These are phyloP conservation scores for Deakozyma indianensis DNA, from an alignment of 805 yeast genomes.

Conservation along the genomic window DNA sequence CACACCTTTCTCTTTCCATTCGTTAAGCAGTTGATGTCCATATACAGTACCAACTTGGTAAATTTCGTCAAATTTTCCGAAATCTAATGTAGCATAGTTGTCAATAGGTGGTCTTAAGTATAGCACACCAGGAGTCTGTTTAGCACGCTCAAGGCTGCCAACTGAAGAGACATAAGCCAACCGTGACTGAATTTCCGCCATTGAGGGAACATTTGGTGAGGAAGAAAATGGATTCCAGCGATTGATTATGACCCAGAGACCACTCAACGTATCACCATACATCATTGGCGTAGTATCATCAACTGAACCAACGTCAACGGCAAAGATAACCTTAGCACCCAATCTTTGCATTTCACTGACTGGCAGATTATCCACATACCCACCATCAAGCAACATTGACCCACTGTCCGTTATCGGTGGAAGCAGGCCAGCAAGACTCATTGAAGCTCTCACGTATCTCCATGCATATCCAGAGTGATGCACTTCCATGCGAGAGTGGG, in stretches of 20 bases:
- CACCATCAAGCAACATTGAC: constrained; percentile 89
- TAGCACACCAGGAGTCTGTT: constrained; percentile 66
- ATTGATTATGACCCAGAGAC: constrained; percentile 79
- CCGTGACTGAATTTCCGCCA: constrained; percentile 90
- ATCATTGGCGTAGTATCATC: constrained; percentile 83
- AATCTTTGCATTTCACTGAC: constrained; percentile 77
- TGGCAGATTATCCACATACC: constrained; percentile 86
- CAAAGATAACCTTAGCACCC: constrained; percentile 78
- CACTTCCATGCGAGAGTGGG: constrained; percentile 89
- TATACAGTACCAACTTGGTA: constrained; percentile 66
- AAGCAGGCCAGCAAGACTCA: constrained; percentile 87
- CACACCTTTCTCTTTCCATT: constrained; percentile 36
- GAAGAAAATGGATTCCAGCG: constrained; percentile 81
- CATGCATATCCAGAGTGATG: constrained; percentile 89
- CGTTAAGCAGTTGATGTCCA: constrained; percentile 43
- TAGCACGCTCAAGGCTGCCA: constrained; percentile 80
- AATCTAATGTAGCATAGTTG: constrained; percentile 79
- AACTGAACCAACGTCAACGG: constrained; percentile 90
- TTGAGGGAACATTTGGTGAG: constrained; percentile 79
- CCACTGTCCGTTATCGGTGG: constrained; percentile 83
- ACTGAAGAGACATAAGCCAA: constrained; percentile 92
- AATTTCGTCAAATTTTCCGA: constrained; percentile 83
- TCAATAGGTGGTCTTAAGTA: constrained; percentile 93
- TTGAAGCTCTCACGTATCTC: constrained; percentile 90
- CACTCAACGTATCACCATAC: constrained; percentile 87